Base-by-base conservation (phyloP, 2,329 filamentous ascomycete species). In the Penicillium paneum region DNA sequence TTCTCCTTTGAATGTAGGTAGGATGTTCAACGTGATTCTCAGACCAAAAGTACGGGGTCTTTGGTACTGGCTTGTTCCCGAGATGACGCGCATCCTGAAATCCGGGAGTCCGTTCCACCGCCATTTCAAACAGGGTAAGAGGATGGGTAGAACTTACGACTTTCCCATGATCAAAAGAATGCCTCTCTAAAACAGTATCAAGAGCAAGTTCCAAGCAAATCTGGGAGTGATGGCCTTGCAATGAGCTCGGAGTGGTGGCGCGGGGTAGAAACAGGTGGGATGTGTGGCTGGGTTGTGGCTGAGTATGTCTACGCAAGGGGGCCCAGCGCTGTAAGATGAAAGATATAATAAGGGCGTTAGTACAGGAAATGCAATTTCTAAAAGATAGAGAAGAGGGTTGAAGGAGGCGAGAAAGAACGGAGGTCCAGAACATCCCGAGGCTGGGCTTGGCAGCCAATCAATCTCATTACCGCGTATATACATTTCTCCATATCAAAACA, bases 101-200 rank as follows among this genome's bases (percentile, higher is more conserved):
- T 29, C 26, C 39, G 26, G n/a, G 8, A 43, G 13, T 28, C 36
- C 26, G 19, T 32, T 19, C n/a, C 48, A 35, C 31, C 31, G 24
- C 19, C 2, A 13, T 32, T 34, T 42, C 35, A 12, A 17, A 17
- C 19, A 32, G 15, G 13, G 35, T 6, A 38, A 48, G 8, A 52
- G 47, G 57, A 8, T 28, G 8, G 50, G 31, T 41, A 45, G 38
- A 35, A 70, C 70, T 71, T 66, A 72, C 70, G 70, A 72, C 62
- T 72, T 72, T 44, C 70, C 70, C 70, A 72, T 72, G 36, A 49
- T 70, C 54, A 60, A 26, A 63, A 64, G 54, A 24, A 24, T 45
- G 56, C 56, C 26, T 19, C 17, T 52, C 28, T 46, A 43, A 28
- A 32, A 41, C 5, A 40, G 34, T 47, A 28, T n/a, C 21, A 53